Conservation (phyloP, 352 stramenopile species). For the Globisporangium sylvaticum region DNA sequence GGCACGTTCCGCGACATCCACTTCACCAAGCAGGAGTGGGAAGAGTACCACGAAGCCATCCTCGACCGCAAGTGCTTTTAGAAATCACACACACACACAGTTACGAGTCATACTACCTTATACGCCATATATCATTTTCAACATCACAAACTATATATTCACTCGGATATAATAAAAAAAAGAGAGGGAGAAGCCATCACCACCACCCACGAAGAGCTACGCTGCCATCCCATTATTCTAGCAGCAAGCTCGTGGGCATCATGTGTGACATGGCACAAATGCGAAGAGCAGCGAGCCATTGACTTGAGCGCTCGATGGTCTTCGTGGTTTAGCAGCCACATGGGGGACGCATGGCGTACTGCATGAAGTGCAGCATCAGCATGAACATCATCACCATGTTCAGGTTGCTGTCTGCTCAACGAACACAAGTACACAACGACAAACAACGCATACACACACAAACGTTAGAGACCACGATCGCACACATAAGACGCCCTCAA, state of each 20-base stretch:
- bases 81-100: not conserved
- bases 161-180: not conserved
- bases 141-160: not conserved
- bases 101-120: not conserved
- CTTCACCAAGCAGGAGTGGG: constrained; percentile 88
- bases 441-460: too few relatives aligned
- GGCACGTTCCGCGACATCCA: constrained; percentile 86
- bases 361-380: constrained; percentile 84
- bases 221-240: not conserved
- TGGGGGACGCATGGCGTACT: constrained; percentile 81
- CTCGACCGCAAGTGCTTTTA: constrained; percentile 84
- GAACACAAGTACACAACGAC: not conserved
- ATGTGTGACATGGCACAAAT: not conserved
- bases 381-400: constrained; percentile 86
- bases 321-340: constrained; percentile 63
- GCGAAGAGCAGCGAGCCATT: not conserved
- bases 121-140: not conserved
- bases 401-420: constrained; percentile 59
- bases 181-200: not conserved
- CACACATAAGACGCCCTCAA: too few relatives aligned
- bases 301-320: not conserved
- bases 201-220: not conserved
- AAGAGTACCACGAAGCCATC: constrained; percentile 86
- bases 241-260: not conserved
- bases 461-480: not conserved